Evolutionary conservation across 805 yeast species (phyloP), one percentile per base, ranked within the genome.

Genomic region (Candida incommunis): DNA sequence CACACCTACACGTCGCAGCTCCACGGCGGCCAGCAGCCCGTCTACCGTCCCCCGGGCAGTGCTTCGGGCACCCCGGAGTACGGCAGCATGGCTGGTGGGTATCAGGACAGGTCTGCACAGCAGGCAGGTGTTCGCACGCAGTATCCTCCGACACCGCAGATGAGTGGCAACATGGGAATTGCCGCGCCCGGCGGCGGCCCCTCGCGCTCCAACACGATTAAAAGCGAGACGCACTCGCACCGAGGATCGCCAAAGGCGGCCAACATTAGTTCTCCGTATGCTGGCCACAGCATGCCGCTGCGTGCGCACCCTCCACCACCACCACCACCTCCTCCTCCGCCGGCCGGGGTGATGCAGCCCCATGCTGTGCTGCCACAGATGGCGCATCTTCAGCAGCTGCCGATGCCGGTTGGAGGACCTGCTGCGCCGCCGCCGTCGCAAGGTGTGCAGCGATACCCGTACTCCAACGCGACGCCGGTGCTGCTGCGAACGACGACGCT

Each of bases 401-500:
- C 37, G 25, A 42, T 31, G 37, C 20, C 22, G n/a, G 18, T 22
- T 13, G 18, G 23, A 22, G 3, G 43, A 5, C 43, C 34, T 16
- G n/a, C n/a, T n/a, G n/a, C n/a, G n/a, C 23, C 26, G 5, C 43
- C 43, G n/a, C 22, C 25, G 24, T 22, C 23, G 13, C 21, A 15
- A 11, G 25, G n/a, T 20, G 24, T 13, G 15, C 21, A 42, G 9
- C 42, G 27, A 16, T 20, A 26, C 27, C 18, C 40, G 18, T 27
- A 20, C 42, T 41, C n/a, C 41, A 22, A 13, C 22, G 43, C 46
- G n/a, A 47, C 48, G 3, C 58, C 58, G 9, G 56, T 44, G 35
- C 44, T 54, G 37, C 51, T 54, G 3, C 49, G 58, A 3, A 53
- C 58, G 5, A 49, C 56, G 9, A 54, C 57, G 2, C 45, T 53